phyloP scores from a whole-genome alignment of 257 asterid genomes.

The Solanum arcanum region DNA sequence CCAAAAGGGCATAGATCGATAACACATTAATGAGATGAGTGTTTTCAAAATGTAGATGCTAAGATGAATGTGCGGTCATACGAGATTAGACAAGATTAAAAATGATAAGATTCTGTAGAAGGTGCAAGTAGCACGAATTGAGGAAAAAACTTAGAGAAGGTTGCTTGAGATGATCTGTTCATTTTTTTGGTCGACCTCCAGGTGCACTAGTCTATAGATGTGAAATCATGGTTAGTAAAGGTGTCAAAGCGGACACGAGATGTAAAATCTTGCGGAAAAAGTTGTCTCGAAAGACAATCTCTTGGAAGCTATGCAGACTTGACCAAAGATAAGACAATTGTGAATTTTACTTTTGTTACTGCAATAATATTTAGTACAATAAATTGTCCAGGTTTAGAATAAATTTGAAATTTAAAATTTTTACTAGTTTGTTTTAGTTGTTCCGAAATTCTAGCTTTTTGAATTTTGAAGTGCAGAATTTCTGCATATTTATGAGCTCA shows the following conservation, averaged over 20 bases:
- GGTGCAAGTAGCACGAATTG: not conserved
- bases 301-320: not conserved
- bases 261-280: not conserved
- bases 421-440: not conserved
- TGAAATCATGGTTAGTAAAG: not conserved
- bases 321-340: not conserved
- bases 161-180: not conserved
- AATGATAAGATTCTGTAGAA: not conserved
- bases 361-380: not conserved
- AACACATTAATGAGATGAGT: not conserved
- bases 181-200: not conserved
- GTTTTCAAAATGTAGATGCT: not conserved
- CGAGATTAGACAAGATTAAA: not conserved
- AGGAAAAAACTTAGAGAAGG: not conserved
- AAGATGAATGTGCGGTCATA: not conserved
- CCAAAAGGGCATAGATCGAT: too few species aligned
- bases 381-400: not conserved
- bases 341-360: not conserved
- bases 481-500: not conserved
- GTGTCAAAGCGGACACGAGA: not conserved
- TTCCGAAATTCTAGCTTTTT: not conserved
- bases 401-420: not conserved
- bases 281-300: not conserved
- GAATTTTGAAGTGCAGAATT: not conserved
- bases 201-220: not conserved